Evolutionary conservation across 345 rosid species (phyloP).

Genomic region (Zanthoxylum bungeanum): DNA sequence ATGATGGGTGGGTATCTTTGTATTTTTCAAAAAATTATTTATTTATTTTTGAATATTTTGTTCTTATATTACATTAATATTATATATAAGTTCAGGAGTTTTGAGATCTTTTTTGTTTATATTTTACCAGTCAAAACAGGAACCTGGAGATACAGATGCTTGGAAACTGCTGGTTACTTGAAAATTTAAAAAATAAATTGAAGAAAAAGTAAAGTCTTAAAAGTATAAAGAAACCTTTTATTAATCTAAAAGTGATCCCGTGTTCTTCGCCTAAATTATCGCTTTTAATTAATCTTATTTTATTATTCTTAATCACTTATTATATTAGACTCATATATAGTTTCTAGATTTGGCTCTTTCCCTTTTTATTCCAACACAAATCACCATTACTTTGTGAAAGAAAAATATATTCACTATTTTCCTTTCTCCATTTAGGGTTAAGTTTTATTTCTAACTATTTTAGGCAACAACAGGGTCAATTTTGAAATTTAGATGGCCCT

Average conservation of each 20-base stretch:
- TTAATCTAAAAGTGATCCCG: constrained; percentile 23
- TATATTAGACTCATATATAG: constrained; percentile 5
- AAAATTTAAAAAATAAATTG: background rate
- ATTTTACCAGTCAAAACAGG: constrained; percentile 14
- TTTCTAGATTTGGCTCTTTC: background rate
- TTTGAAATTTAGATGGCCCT: too few species aligned
- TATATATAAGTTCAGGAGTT: background rate
- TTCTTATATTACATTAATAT: background rate
- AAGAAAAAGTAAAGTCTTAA: constrained; percentile 3
- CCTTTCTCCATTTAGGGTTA: background rate
- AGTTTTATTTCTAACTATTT: background rate
- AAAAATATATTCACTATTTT: background rate
- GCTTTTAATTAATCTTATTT: constrained; percentile 10
- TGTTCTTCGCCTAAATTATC: constrained; percentile 32
- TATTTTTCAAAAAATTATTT: background rate
- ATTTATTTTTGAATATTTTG: background rate
- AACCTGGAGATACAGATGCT: constrained; percentile 15
- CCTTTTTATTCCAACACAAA: background rate
- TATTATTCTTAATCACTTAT: background rate
- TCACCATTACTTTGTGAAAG: background rate
- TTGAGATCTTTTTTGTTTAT: constrained; percentile 20
- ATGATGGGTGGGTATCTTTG: background rate
- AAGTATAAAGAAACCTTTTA: constrained; percentile 12
- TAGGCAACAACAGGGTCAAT: too few species aligned
- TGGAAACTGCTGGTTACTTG: constrained; percentile 2